phyloP scores from a whole-genome alignment of 805 yeast genomes.

The Candida argentea region DNA sequence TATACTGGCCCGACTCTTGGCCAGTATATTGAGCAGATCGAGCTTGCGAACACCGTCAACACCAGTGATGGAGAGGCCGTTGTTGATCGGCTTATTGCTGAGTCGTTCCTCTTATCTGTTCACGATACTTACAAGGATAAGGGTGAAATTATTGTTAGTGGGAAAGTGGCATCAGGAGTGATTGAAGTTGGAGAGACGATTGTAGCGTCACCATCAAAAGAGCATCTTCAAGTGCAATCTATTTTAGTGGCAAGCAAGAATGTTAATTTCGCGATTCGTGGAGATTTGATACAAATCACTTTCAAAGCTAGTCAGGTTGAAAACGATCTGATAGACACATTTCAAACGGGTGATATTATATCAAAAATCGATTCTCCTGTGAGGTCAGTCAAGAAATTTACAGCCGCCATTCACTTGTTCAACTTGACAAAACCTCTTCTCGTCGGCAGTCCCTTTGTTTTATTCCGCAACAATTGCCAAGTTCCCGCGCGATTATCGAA shows the following conservation, averaged over 20 bases:
- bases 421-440: conserved; percentile 57
- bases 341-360: conserved; percentile 51
- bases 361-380: conserved; percentile 17
- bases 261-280: conserved; percentile 49
- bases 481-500: conserved; percentile 57
- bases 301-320: conserved; percentile 38
- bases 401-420: conserved; percentile 22
- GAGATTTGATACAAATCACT: conserved; percentile 43
- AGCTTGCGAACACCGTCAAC: conserved; percentile 8
- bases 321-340: conserved; percentile 41
- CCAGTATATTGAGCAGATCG: conserved; percentile 27
- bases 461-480: conserved; percentile 67
- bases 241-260: conserved; percentile 23
- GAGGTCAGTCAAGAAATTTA: conserved; percentile 18
- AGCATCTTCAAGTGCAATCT: conserved; percentile 32
- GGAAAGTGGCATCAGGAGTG: conserved; percentile 58
- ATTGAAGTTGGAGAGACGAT: conserved; percentile 65
- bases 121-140: conserved; percentile 48
- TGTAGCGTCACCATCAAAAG: conserved; percentile 43
- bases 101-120: conserved; percentile 48
- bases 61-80: conserved; percentile 4
- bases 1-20: conserved; percentile 35
- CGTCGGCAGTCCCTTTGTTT: conserved; percentile 67
- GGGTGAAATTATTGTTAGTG: conserved; percentile 44
- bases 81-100: conserved; percentile 14